Evolutionary conservation across 768 basidiomycete species (phyloP), one percentile per base, ranked within the genome.

Genomic region (Termitomyces sp.): DNA sequence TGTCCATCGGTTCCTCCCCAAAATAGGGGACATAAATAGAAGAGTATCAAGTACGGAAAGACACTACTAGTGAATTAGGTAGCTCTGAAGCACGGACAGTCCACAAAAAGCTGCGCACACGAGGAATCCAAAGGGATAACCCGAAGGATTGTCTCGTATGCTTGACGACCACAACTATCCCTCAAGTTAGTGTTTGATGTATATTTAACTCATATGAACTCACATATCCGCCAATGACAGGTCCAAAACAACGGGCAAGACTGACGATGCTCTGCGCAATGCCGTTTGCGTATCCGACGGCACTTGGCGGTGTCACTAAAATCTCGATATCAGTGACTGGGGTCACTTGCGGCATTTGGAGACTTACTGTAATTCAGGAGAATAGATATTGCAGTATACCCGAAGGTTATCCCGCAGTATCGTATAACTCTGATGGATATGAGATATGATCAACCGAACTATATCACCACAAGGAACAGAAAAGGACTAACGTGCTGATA

Each of bases 191-290:
- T 64, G 62, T 17, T 51, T 17, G 60, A 20, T 20, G 47, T 29
- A 68, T 55, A 43, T 9, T 36, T 11, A 31, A 32, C 40, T 46
- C 10, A 12, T 14, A 25, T 46, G 38, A 34, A 77, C 86, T 70
- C 70, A 93, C 92, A 71, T 87, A 90, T 48, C 92, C 92, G 51
- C 92, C 92, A 17, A 93, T 77, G 45, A 94, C 84, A 25, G 95
- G 94, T 25, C 94, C 97, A 42, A 93, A 69, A 76, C 95, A 97
- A 45, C 97, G 85, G 4, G 96, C 93, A 31, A 96, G 85, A 65
- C 93, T 95, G 64, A 96, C 96, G 37, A 94, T 91, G 69, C 93
- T 95, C 74, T 99, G 97, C 0, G 95, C 97, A 25, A 96, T 86
- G 17, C 96, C 97, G 70, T 98, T 99, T 10, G 96, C 93, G 61